Conservation (phyloP, 2,329 filamentous ascomycete genomes). For the Calonectria ilicicola region DNA sequence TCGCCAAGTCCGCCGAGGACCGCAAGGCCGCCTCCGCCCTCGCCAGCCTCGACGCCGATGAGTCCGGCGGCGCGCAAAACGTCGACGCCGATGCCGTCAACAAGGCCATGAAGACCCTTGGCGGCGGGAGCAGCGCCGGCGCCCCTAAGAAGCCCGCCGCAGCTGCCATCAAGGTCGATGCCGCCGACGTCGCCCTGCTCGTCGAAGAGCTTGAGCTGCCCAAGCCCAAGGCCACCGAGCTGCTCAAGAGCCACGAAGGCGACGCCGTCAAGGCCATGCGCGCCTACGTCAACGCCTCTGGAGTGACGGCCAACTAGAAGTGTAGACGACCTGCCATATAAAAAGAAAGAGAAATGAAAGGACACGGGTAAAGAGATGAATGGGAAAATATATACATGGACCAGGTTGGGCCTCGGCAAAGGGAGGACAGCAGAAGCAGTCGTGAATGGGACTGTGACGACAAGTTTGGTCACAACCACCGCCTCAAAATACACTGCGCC, state of each 20-base stretch:
- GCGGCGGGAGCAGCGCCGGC: slow-evolving; percentile 44
- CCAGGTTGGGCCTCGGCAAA: slow-evolving; percentile 8
- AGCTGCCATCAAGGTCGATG: slow-evolving; percentile 76
- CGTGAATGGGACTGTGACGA: neutral
- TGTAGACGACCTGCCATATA: neutral
- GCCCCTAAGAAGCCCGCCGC: slow-evolving; percentile 37
- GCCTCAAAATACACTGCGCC: neutral
- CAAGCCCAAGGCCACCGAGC: slow-evolving; percentile 79
- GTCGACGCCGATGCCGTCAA: slow-evolving; percentile 78
- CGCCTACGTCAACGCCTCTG: slow-evolving; percentile 58
- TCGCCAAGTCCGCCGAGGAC: slow-evolving; percentile 78
- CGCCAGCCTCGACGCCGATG: slow-evolving; percentile 72
- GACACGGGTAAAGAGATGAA: neutral
- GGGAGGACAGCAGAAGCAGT: neutral
- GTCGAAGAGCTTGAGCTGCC: slow-evolving; percentile 79
- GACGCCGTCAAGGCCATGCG: slow-evolving; percentile 75
- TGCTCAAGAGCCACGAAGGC: slow-evolving; percentile 79
- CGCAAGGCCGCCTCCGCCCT: slow-evolving; percentile 82
- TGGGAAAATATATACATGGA: neutral
- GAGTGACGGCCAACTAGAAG: neutral
- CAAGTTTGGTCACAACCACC: neutral
- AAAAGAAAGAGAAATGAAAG: neutral
- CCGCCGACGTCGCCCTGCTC: slow-evolving; percentile 76
- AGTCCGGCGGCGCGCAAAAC: slow-evolving; percentile 60
- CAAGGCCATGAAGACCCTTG: slow-evolving; percentile 77